Evolutionary conservation across 2,329 filamentous ascomycete species (phyloP), one percentile per base, ranked within the genome.

Genomic region (Phyllosticta ampelicida): DNA sequence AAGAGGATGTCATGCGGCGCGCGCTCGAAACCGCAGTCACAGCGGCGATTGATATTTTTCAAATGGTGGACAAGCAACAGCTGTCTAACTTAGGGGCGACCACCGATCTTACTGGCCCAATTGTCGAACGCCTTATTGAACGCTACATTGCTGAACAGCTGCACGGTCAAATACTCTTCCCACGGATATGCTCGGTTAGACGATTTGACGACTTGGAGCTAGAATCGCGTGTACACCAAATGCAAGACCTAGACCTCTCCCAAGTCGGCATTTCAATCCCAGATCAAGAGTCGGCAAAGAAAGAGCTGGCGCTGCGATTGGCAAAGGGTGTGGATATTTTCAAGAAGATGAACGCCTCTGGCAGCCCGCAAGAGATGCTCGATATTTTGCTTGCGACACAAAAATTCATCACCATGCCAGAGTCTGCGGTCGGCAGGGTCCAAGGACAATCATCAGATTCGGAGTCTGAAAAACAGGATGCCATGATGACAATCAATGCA

Each of bases 61-160:
- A 97, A 66, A 85, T 86, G 60, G 92, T 99, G 5, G 94, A 99
- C 70, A 96, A 96, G 70, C 89, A 95, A 66, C 94, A 97, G 66
- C 77, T 99, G 26, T 96, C 92, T 2, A 79, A 95, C 36, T 79
- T 99, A 4, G 94, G 91, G 18, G 89, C 91, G 4, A 96, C 90
- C 1, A 99, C 95, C 1, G 90, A 96, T 68, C 75, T 99, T 55
- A 97, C 94, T 0, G 92, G 94, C 0, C 89, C 91, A 1, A 76
- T 95, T 9, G 91, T 99, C 1, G 95, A 99, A 74, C 85, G 89
- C 61, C 79, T 99, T 66, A 96, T 99, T 63, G 94, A 99, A 72
- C 86, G 90, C 53, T 96, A 99, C 72, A 85, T 99, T 49, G 84
- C 89, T 0, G 94, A 97, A 69, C 92, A 96, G 70, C 84, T 97